These are phyloP conservation scores for Tetrapyrgos nigripes DNA, from an alignment of 1,284 basidiomycete species.

Conservation along the genomic window DNA sequence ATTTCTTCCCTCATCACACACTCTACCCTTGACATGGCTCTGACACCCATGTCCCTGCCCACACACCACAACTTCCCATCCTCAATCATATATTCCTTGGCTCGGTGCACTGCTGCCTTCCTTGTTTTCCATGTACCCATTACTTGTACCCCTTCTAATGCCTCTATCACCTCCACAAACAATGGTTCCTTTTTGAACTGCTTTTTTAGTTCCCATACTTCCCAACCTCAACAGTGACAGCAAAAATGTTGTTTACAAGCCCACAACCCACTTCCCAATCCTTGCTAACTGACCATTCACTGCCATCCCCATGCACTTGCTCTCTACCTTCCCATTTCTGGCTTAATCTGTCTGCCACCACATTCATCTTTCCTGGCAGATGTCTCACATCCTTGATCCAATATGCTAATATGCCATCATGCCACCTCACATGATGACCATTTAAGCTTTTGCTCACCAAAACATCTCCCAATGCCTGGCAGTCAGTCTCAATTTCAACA, in stretches of 20 bases:
- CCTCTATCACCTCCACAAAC: conserved; percentile 33
- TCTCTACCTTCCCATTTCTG: conserved; percentile 14
- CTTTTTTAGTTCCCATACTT: conserved; percentile 15
- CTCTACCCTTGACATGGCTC: conserved; percentile 23
- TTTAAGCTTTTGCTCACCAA: conserved; percentile 17
- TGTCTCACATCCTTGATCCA: conserved; percentile 21
- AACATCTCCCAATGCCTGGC: conserved; percentile 25
- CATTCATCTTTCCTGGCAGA: conserved; percentile 18
- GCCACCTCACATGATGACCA: conserved; percentile 15
- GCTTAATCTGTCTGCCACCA: conserved; percentile 20
- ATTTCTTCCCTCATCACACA: conserved; percentile 25
- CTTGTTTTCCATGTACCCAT: neutral
- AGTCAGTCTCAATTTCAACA: no score
- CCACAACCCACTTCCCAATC: conserved; percentile 21
- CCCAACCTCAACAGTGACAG: conserved; percentile 14
- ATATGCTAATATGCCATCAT: conserved; percentile 21
- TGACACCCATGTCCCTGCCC: conserved; percentile 16
- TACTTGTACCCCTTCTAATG: conserved; percentile 20
- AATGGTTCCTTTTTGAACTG: conserved; percentile 33
- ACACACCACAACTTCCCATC: conserved; percentile 32
- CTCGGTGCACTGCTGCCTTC: conserved; percentile 31
- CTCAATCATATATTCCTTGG: conserved; percentile 35
- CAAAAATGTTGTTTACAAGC: conserved; percentile 36
- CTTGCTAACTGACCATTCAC: conserved; percentile 34
- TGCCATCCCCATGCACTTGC: conserved; percentile 32